A percentile compares a stretch with the other conserved stretches of the same genome.
Conservation (phyloP, 495 filamentous ascomycete genomes). For the Chaetomium fimeti region DNA sequence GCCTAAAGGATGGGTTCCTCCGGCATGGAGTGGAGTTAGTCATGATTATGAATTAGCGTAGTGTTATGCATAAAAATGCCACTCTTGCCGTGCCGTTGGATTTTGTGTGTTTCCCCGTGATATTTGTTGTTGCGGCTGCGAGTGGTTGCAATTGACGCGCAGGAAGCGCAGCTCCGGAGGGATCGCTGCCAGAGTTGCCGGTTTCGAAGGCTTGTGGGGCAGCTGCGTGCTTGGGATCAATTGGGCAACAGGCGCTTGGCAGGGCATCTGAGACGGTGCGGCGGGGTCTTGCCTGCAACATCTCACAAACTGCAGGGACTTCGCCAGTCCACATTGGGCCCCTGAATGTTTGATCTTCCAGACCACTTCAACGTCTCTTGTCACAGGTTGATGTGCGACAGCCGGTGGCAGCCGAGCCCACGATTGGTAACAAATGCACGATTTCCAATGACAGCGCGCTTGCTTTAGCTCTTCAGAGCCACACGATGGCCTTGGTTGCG, state of each 20-base stretch:
- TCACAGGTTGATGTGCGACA: conserved; percentile 20
- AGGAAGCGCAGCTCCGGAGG: neutral
- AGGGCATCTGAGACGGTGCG: conserved; percentile 22
- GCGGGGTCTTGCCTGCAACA: neutral
- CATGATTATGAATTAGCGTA: neutral
- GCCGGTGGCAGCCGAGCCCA: neutral
- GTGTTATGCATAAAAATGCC: conserved; percentile 26
- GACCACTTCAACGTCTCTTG: conserved; percentile 17
- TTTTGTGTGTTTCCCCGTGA: neutral
- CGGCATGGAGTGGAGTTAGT: neutral
- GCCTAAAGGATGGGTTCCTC: conserved; percentile 13
- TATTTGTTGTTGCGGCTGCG: too few species aligned
- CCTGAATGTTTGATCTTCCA: conserved; percentile 35
- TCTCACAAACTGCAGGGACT: conserved; percentile 11
- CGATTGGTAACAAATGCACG: neutral
- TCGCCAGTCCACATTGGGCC: conserved; percentile 7
- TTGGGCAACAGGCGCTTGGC: conserved; percentile 14
- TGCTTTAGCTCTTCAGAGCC: neutral
- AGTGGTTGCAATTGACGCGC: conserved; percentile 26
- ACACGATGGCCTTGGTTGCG: neutral
- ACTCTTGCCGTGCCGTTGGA: conserved; percentile 47
- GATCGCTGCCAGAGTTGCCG: conserved; percentile 12
- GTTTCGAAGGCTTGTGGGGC: conserved; percentile 29
- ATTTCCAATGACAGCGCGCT: neutral
- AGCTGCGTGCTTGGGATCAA: neutral